Evolutionary conservation across 768 basidiomycete species (phyloP).

Genomic region (Daedaleopsis sinensis): DNA sequence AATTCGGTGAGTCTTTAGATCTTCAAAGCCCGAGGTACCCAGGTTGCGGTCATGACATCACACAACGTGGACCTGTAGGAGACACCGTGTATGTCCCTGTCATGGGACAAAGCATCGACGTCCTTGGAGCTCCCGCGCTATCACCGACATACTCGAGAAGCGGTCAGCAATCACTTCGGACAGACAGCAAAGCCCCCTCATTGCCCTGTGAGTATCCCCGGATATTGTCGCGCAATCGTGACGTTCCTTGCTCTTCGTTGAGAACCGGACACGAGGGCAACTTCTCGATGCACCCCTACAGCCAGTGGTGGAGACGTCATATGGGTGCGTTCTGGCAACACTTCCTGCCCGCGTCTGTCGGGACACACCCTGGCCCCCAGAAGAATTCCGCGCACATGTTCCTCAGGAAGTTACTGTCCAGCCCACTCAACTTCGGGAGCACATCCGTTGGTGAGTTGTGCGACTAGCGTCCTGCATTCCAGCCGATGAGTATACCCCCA

Average conservation of each 20-base stretch:
- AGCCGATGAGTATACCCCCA: too few relatives aligned
- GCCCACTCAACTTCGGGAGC: neutral
- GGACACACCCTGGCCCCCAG: constrained; percentile 7
- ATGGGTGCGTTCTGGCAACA: constrained; percentile 16
- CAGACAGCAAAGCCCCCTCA: neutral
- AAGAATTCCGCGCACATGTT: constrained; percentile 1
- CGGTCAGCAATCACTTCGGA: constrained; percentile 21
- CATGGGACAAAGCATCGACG: constrained; percentile 9
- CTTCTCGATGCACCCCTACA: constrained; percentile 10
- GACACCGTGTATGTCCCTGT: constrained; percentile 15
- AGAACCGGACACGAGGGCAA: constrained; percentile 11
- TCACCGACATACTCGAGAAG: constrained; percentile 19
- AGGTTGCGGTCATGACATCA: neutral
- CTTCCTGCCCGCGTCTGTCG: constrained; percentile 1
- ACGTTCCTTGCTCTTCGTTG: neutral
- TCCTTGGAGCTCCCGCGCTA: constrained; percentile 6
- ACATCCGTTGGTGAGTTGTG: constrained; percentile 9
- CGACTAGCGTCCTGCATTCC: neutral
- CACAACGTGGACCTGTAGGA: neutral
- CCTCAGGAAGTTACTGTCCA: constrained; percentile 8
- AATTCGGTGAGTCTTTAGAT: neutral
- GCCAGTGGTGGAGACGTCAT: constrained; percentile 12
- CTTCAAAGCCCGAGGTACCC: neutral
- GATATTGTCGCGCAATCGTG: constrained; percentile 15
- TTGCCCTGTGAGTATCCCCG: neutral